These are phyloP conservation scores for Diaporthe sp. DNA, from an alignment of 2,329 filamentous ascomycete genomes.

Conservation along the genomic window DNA sequence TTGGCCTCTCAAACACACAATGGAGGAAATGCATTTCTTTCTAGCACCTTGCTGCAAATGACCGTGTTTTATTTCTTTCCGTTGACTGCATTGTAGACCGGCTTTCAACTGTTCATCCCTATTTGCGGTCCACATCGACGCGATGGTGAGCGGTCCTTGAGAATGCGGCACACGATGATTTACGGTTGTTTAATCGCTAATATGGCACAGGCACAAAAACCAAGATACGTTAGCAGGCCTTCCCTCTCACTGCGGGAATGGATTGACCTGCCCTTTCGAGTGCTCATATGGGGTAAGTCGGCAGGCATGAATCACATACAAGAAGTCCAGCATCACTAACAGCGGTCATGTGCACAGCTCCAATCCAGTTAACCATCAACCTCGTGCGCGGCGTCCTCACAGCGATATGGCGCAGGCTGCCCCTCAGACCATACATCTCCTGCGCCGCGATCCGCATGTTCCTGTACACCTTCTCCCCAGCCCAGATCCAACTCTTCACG, in stretches of 20 bases:
- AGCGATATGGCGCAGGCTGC: conserved; percentile 7
- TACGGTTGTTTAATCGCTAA: not conserved
- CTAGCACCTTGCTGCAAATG: too few relatives aligned
- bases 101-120: not conserved
- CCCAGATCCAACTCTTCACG: conserved; percentile 34
- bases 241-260: conserved; percentile 1
- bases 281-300: conserved; percentile 28
- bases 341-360: not conserved
- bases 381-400: conserved; percentile 13
- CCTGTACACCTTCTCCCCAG: conserved; percentile 32
- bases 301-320: not conserved
- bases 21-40: not conserved
- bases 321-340: not conserved
- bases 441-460: conserved; percentile 35
- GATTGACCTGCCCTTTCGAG: conserved; percentile 19
- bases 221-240: not conserved
- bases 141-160: not conserved
- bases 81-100: not conserved
- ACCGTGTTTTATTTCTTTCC: not conserved
- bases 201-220: not conserved
- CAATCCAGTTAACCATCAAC: conserved; percentile 22
- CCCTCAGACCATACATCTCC: conserved; percentile 18
- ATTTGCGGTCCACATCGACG: too few relatives aligned
- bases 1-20: not conserved
- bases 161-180: not conserved